Percentiles rank a stretch among this genome's conserved stretches.
Conservation (phyloP, 1,284 basidiomycete genomes). For the Fomitopsis palustris region DNA sequence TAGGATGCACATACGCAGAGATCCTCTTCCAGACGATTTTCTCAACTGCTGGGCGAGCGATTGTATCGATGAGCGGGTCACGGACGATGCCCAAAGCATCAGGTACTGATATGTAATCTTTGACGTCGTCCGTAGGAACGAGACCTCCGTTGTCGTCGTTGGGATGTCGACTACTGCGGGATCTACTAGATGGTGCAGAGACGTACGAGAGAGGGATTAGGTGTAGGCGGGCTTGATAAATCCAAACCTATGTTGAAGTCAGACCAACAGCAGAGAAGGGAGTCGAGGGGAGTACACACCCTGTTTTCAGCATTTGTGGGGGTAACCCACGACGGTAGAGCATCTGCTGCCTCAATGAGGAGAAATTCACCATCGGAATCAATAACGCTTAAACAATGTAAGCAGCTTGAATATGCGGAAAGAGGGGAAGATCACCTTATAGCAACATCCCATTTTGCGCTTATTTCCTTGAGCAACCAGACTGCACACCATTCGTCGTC, state of each 20-base stretch:
- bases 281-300: conserved; percentile 48
- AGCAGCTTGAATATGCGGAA: conserved; percentile 2
- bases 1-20: conserved; percentile 42
- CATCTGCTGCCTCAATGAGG: conserved; percentile 94
- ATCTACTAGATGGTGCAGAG: conserved; percentile 60
- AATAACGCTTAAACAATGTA: conserved; percentile 48
- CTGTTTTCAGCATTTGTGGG: conserved; percentile 90
- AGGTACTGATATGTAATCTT: conserved; percentile 52
- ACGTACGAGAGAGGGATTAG: conserved; percentile 77
- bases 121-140: conserved; percentile 40
- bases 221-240: conserved; percentile 78
- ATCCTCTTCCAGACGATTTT: conserved; percentile 66
- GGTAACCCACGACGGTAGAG: conserved; percentile 86
- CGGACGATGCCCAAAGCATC: conserved; percentile 70
- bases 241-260: conserved; percentile 72
- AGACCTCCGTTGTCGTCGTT: conserved; percentile 48
- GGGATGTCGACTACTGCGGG: conserved; percentile 41
- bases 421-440: conserved; percentile 51
- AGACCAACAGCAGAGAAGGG: neutral
- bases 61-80: conserved; percentile 48
- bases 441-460: conserved; percentile 71
- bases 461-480: conserved; percentile 81
- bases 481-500: conserved; percentile 97
- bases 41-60: conserved; percentile 59
- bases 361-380: conserved; percentile 97